A percentile compares a stretch with the other conserved stretches of the same genome.
Evolutionary conservation across 2,329 filamentous ascomycete species (phyloP).

Genomic region (Arthrobotrys pseudoclavata): DNA sequence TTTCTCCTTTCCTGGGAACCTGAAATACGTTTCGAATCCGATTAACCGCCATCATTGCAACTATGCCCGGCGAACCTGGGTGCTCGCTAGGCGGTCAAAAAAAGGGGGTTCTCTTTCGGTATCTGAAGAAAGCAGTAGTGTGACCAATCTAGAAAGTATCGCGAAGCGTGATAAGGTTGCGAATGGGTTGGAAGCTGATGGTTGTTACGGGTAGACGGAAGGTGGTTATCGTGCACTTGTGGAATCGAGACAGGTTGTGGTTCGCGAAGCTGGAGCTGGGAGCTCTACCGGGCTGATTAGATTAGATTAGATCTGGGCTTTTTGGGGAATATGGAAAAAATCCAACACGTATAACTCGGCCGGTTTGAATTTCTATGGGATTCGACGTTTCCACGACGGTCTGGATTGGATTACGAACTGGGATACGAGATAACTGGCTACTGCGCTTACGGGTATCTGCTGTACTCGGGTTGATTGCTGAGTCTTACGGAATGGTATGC

Average conservation of each 20-base stretch:
- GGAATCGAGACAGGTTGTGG: slow-evolving; percentile 25
- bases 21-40: slow-evolving; percentile 94
- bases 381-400: not conserved
- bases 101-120: slow-evolving; percentile 2
- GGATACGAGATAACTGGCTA: not conserved
- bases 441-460: not conserved
- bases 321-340: slow-evolving; percentile 62
- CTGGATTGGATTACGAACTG: not conserved
- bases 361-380: not conserved
- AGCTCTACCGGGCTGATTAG: slow-evolving; percentile 34
- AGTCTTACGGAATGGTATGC: slow-evolving; percentile 22
- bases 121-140: not conserved
- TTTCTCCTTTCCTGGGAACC: slow-evolving; percentile 91
- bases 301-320: slow-evolving; percentile 59
- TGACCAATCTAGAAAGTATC: not conserved
- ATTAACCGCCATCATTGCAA: slow-evolving; percentile 86
- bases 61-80: slow-evolving; percentile 60
- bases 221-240: slow-evolving; percentile 10
- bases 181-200: not conserved
- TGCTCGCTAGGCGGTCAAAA: slow-evolving; percentile 60
- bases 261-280: slow-evolving; percentile 32
- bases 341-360: slow-evolving; percentile 45
- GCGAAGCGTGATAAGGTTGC: not conserved
- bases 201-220: not conserved
- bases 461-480: slow-evolving; percentile 12